phyloP scores from a whole-genome alignment of 2,329 filamentous ascomycete genomes.

The Alternaria atra region DNA sequence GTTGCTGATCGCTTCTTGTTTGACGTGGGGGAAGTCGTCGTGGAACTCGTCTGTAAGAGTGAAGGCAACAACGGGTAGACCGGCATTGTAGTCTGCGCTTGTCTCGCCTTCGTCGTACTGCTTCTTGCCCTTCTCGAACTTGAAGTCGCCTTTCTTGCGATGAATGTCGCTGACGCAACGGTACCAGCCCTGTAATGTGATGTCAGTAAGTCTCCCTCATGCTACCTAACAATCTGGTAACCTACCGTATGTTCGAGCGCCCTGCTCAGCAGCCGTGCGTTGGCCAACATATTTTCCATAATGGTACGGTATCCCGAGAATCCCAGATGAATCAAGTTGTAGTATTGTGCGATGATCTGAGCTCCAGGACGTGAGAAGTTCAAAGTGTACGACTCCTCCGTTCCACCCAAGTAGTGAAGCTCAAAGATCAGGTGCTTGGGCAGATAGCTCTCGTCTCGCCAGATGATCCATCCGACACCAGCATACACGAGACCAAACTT shows the following conservation, averaged over 20 bases:
- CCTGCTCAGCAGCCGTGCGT: constrained; percentile 70
- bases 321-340: constrained; percentile 76
- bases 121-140: constrained; percentile 54
- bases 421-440: constrained; percentile 76
- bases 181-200: constrained; percentile 63
- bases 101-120: constrained; percentile 60
- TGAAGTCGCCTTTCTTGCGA: constrained; percentile 60
- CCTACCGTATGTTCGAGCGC: constrained; percentile 66
- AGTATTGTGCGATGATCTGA: constrained; percentile 76
- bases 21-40: constrained; percentile 67
- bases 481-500: constrained; percentile 72
- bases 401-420: constrained; percentile 75
- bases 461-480: constrained; percentile 70
- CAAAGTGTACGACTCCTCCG: constrained; percentile 73
- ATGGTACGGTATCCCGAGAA: constrained; percentile 68
- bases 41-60: constrained; percentile 67
- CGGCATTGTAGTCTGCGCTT: constrained; percentile 67
- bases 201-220: background rate
- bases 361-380: constrained; percentile 77
- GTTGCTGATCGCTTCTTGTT: constrained; percentile 70
- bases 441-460: constrained; percentile 68
- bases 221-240: background rate
- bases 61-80: constrained; percentile 75
- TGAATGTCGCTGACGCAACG: constrained; percentile 69
- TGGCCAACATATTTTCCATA: constrained; percentile 72